phyloP scores from a whole-genome alignment of 2,329 filamentous ascomycete species.

The Colletotrichum acutatum region DNA sequence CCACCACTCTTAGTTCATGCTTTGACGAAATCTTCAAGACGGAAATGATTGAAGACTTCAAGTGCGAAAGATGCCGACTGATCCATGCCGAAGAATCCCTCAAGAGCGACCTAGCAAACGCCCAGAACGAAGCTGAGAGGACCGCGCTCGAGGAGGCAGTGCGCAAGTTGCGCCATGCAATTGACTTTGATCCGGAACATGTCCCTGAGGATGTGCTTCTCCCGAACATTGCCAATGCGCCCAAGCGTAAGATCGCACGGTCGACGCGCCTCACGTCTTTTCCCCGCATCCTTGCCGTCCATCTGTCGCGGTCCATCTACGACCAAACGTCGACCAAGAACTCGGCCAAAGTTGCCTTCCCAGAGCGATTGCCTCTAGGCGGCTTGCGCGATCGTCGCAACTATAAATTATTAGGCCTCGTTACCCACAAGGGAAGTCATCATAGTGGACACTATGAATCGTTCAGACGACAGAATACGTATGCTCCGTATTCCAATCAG shows the following conservation, averaged over 20 bases:
- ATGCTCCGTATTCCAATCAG: constrained; percentile 83
- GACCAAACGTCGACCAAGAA: constrained; percentile 90
- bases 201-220: constrained; percentile 78
- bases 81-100: constrained; percentile 78
- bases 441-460: constrained; percentile 98
- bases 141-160: constrained; percentile 61
- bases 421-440: constrained; percentile 95
- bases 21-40: constrained; percentile 96
- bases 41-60: constrained; percentile 96
- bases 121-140: constrained; percentile 64
- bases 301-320: constrained; percentile 93
- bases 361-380: constrained; percentile 85
- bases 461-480: constrained; percentile 83
- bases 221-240: constrained; percentile 79
- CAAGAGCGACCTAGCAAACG: constrained; percentile 66
- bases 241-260: constrained; percentile 85
- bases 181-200: constrained; percentile 85
- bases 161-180: constrained; percentile 71
- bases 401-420: constrained; percentile 87
- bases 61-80: constrained; percentile 92
- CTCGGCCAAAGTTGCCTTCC: constrained; percentile 91
- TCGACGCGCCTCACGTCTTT: constrained; percentile 89
- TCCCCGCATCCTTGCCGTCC: constrained; percentile 89
- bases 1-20: constrained; percentile 85
- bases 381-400: constrained; percentile 80